Percentiles rank a stretch among this genome's conserved stretches.
Conservation (phyloP, 1,284 basidiomycete species). For the Ustilago bromivora region DNA sequence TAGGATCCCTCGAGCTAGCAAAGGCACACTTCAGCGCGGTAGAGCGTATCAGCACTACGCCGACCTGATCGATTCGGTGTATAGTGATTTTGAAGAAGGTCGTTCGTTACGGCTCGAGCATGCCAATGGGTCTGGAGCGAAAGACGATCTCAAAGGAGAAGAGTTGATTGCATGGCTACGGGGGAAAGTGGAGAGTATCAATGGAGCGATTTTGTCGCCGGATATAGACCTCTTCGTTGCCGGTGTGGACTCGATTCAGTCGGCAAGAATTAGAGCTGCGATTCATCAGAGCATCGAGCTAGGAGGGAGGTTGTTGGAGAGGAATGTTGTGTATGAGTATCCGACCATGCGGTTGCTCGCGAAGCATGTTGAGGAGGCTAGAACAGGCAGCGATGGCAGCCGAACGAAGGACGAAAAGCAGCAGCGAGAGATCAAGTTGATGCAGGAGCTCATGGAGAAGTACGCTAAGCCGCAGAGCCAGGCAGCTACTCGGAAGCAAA, state of each 20-base stretch:
- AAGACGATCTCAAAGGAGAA: constrained; percentile 13
- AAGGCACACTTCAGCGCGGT: constrained; percentile 56
- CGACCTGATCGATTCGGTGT: constrained; percentile 38
- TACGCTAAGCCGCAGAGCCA: constrained; percentile 55
- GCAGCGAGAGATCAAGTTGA: constrained; percentile 47
- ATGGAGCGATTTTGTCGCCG: constrained; percentile 7
- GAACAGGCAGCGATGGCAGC: constrained; percentile 15
- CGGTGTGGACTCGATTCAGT: constrained; percentile 57
- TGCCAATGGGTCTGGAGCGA: not conserved
- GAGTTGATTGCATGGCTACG: constrained; percentile 30
- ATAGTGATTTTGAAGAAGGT: constrained; percentile 54
- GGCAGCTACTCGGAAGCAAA: not conserved
- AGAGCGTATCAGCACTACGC: constrained; percentile 45
- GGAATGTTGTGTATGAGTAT: constrained; percentile 54
- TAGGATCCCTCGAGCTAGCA: constrained; percentile 52
- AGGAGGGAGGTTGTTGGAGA: constrained; percentile 20
- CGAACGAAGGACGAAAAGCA: constrained; percentile 31
- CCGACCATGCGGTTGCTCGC: constrained; percentile 41
- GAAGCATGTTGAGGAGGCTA: constrained; percentile 43
- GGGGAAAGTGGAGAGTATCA: constrained; percentile 28
- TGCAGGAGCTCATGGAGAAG: constrained; percentile 63
- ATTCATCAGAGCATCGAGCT: constrained; percentile 44
- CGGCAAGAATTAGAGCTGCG: constrained; percentile 49
- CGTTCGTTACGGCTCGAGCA: constrained; percentile 20
- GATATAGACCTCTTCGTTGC: constrained; percentile 52